Conservation (phyloP, 2,329 filamentous ascomycete species). For the Aureobasidium namibiae region DNA sequence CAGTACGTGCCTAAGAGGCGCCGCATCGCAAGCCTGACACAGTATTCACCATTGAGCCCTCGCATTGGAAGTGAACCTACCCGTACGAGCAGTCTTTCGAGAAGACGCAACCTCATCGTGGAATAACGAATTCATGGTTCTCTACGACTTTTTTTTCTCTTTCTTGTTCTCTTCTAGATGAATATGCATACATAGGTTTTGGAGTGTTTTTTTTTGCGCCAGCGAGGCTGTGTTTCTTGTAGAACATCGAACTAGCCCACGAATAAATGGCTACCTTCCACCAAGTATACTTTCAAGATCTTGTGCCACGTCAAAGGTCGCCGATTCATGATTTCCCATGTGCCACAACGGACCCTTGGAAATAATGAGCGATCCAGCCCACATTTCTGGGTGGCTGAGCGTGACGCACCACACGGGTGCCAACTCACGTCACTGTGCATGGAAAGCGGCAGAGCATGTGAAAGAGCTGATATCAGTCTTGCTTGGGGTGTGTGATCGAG, state of each 20-base stretch:
- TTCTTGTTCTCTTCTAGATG: conserved; percentile 7
- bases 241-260: not conserved
- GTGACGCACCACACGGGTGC: conserved; percentile 13
- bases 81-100: conserved; percentile 15
- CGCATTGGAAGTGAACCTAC: conserved; percentile 14
- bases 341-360: not conserved
- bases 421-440: conserved; percentile 16
- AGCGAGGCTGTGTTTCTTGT: not conserved
- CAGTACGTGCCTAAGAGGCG: conserved; percentile 13
- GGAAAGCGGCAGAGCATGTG: conserved; percentile 19
- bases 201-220: not conserved
- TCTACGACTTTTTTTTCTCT: not conserved
- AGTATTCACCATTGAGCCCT: conserved; percentile 13
- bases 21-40: conserved; percentile 12
- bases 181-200: conserved; percentile 12
- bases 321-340: not conserved
- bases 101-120: conserved; percentile 16
- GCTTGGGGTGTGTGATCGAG: not conserved
- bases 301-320: not conserved
- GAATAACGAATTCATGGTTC: conserved; percentile 15
- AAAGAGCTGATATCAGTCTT: conserved; percentile 15
- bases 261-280: not conserved
- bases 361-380: conserved; percentile 1
- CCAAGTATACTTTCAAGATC: not conserved
- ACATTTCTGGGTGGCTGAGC: conserved; percentile 2